Evolutionary conservation across 2,329 filamentous ascomycete species (phyloP).

Genomic region (Colletotrichum sp.): DNA sequence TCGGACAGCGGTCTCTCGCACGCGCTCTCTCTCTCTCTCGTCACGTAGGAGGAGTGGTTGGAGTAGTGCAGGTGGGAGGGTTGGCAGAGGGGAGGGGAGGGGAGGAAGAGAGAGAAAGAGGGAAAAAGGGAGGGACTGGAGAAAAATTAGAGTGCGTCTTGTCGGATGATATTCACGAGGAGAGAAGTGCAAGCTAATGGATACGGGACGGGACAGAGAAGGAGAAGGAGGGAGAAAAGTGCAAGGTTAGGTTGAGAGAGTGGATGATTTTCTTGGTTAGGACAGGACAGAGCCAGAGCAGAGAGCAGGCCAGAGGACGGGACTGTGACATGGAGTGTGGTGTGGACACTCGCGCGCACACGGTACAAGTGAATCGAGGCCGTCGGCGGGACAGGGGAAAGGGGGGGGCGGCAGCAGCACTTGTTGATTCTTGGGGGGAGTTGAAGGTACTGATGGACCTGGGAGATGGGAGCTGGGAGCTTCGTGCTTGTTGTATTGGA

Average conservation of each 20-base stretch:
- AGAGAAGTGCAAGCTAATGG: slow-evolving; percentile 10
- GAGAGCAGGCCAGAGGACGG: not conserved
- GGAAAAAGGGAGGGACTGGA: slow-evolving; percentile 11
- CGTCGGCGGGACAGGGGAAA: not conserved
- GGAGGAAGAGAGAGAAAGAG: slow-evolving; percentile 4
- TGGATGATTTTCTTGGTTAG: slow-evolving; percentile 5
- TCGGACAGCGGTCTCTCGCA: slow-evolving; percentile 3
- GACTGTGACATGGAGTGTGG: slow-evolving; percentile 1
- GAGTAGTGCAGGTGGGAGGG: slow-evolving; percentile 7
- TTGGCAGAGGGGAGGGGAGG: slow-evolving; percentile 25
- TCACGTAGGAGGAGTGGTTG: slow-evolving; percentile 4
- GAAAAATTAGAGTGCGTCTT: slow-evolving; percentile 23
- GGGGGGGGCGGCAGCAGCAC: not conserved
- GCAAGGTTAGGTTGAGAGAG: slow-evolving; percentile 26
- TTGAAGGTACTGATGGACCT: not conserved
- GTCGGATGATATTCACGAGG: slow-evolving; percentile 21
- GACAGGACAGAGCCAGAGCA: not conserved
- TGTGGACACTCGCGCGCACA: not conserved
- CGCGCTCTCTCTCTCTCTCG: not conserved
- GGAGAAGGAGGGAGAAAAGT: not conserved
- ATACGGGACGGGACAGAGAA: slow-evolving; percentile 5
- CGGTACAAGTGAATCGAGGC: slow-evolving; percentile 1
- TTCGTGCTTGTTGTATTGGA: not conserved
- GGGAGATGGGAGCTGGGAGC: not conserved
- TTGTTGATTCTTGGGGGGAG: not conserved